Base-by-base conservation (phyloP, 805 yeast genomes). In the Spathaspora hagerdaliae region DNA sequence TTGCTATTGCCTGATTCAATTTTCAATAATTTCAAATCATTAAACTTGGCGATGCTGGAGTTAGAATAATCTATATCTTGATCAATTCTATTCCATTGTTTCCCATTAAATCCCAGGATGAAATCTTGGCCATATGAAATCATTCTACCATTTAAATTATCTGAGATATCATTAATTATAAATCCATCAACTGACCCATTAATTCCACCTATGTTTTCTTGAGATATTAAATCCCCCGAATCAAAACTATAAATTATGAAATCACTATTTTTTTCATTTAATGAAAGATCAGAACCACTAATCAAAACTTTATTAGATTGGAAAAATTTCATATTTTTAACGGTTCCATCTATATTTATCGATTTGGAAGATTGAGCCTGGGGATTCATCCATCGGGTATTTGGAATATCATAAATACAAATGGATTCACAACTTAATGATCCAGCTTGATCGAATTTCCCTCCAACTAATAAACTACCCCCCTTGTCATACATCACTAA, bases 381-480 rank as follows among this genome's bases (percentile, higher is more conserved):
- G 3, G 80, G 77, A 47, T 56, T 66, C 7, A 65, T 63, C 87
- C 96, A 84, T 15, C 82, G 65, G 0, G 77, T 66, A 31, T 72
- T 68, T 3, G 63, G 58, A 49, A 81, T 60, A 54, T 83, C 83
- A 58, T 78, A 87, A 32, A 83, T 64, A 60, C 97, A 90, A 33
- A 91, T 62, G 1, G 79, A 75, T 2, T 70, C 60, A 63, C 96
- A 90, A 26, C 65, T 61, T 31, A 75, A 64, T 5, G 78, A 66
- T 0, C 85, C 83, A 1, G 86, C 82, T 15, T 70, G 59, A 15
- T 72, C 75, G 58, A 87, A 89, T 37, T 76, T 71, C 24, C 97
- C 97, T 35, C 86, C 96, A 10, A 87, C 87, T 29, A 83, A 69
- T 27, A 89, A 63, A 42, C 58, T 53, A n/a, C 57, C 51, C 6